Conservation (phyloP, 2,329 filamentous ascomycete genomes). For the Aureobasidium sp. region DNA sequence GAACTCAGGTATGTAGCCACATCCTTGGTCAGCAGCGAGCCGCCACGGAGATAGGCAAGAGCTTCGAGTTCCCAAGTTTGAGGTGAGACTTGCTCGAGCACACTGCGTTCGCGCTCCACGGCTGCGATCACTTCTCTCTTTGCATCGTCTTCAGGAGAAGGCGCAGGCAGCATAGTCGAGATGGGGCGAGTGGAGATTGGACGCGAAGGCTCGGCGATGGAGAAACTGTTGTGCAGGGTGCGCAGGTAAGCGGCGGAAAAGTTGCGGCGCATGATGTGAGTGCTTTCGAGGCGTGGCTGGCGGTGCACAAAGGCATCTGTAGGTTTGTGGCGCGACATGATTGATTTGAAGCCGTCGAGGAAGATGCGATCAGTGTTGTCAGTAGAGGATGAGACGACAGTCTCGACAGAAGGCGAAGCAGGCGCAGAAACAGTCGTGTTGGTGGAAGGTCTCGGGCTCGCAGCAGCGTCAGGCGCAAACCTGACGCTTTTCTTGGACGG, state of each 20-base stretch:
- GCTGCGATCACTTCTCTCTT: slow-evolving; percentile 24
- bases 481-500: slow-evolving; percentile 65
- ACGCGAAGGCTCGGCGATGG: slow-evolving; percentile 49
- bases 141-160: slow-evolving; percentile 20
- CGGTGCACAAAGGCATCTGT: slow-evolving; percentile 79
- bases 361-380: slow-evolving; percentile 61
- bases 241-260: slow-evolving; percentile 62
- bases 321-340: slow-evolving; percentile 53
- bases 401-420: neutral
- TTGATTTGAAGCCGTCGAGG: slow-evolving; percentile 76
- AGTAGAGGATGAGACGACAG: neutral
- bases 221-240: slow-evolving; percentile 77
- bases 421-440: neutral
- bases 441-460: slow-evolving; percentile 30
- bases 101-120: slow-evolving; percentile 70
- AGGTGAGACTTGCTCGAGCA: slow-evolving; percentile 59
- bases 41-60: slow-evolving; percentile 51
- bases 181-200: slow-evolving; percentile 36
- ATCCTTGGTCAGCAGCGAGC: slow-evolving; percentile 49
- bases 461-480: slow-evolving; percentile 41
- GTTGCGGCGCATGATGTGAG: slow-evolving; percentile 74
- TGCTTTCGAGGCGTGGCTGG: slow-evolving; percentile 74
- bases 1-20: slow-evolving; percentile 31
- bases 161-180: slow-evolving; percentile 32
- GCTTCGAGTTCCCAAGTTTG: slow-evolving; percentile 57